phyloP scores from a whole-genome alignment of 108 stramenopile genomes.

The Conticribra weissflogii region DNA sequence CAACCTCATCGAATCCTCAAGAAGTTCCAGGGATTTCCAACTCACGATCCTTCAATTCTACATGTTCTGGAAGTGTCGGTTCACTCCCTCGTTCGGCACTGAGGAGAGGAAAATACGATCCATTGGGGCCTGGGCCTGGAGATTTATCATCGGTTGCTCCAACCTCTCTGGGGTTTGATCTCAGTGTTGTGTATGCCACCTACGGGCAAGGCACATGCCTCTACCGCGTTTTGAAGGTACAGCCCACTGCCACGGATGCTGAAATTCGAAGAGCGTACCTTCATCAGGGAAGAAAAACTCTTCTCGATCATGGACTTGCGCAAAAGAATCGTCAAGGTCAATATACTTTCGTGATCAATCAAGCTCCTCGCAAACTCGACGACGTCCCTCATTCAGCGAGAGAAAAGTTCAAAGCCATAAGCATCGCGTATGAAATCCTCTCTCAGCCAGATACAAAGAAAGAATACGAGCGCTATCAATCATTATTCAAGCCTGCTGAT shows the following conservation, averaged over 20 bases:
- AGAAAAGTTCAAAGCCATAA: slow-evolving; percentile 37
- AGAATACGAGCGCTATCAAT: slow-evolving; percentile 26
- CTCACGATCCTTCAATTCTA: too few relatives aligned
- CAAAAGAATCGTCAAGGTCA: neutral
- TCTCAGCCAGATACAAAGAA: slow-evolving; percentile 19
- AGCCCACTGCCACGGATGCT: slow-evolving; percentile 12
- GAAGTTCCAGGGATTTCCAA: too few relatives aligned
- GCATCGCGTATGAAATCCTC: slow-evolving; percentile 39
- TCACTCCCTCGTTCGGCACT: slow-evolving; percentile 22
- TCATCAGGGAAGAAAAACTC: slow-evolving; percentile 19
- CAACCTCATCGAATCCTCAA: too few relatives aligned
- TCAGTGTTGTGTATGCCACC: slow-evolving; percentile 17
- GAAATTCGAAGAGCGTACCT: slow-evolving; percentile 26
- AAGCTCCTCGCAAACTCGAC: slow-evolving; percentile 3
- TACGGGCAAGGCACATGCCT: slow-evolving; percentile 25
- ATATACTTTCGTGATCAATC: neutral
- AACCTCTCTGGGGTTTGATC: neutral
- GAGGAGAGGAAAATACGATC: slow-evolving; percentile 25
- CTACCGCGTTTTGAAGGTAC: slow-evolving; percentile 16
- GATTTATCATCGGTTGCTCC: neutral
- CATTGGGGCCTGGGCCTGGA: neutral
- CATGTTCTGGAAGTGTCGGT: neutral
- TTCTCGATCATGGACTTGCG: slow-evolving; percentile 10
- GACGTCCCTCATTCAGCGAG: slow-evolving; percentile 24
- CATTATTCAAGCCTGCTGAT: too few relatives aligned